Evolutionary conservation across 139 green algal genomes (phyloP).

Genomic region (Chlamydomonas sphaeroides): DNA sequence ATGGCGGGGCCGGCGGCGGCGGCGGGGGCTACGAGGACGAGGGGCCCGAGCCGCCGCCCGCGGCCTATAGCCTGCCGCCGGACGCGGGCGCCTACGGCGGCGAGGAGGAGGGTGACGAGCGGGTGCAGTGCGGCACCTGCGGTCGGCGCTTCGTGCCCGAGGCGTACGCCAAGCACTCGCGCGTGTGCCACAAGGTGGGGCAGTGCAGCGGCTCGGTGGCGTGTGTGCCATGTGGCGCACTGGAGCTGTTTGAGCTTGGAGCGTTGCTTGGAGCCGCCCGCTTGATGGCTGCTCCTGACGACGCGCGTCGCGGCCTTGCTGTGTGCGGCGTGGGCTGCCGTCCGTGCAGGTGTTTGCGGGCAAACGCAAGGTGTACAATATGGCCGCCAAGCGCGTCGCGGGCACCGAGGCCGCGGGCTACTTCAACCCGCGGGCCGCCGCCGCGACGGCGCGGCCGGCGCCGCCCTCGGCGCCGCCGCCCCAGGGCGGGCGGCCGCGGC

Average conservation of each 20-base stretch:
- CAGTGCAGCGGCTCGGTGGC: too few relatives aligned
- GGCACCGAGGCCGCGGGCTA: slow-evolving; percentile 53
- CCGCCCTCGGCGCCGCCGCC: slow-evolving; percentile 8
- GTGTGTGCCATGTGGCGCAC: not conserved
- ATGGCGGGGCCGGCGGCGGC: not conserved
- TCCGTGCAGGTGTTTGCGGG: slow-evolving; percentile 48
- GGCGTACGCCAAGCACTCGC: slow-evolving; percentile 57
- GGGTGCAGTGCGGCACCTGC: slow-evolving; percentile 51
- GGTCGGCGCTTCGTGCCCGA: slow-evolving; percentile 56
- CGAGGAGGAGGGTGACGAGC: slow-evolving; percentile 25
- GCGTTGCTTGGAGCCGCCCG: too few relatives aligned
- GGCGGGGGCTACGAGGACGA: not conserved
- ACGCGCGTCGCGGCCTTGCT: not conserved
- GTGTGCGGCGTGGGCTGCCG: not conserved
- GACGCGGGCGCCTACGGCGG: slow-evolving; percentile 6
- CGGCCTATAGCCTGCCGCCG: slow-evolving; percentile 5
- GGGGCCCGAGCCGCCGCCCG: slow-evolving; percentile 7
- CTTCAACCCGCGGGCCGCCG: slow-evolving; percentile 21
- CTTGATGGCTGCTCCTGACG: too few relatives aligned
- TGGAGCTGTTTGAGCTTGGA: too few relatives aligned
- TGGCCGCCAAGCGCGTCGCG: slow-evolving; percentile 42
- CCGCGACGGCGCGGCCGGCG: not conserved
- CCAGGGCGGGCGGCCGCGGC: not conserved
- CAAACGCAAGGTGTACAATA: slow-evolving; percentile 61
- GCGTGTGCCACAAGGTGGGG: slow-evolving; percentile 55